Conservation (phyloP, 371 early-diverging fungal genomes). For the Phascolomyces articulosus region DNA sequence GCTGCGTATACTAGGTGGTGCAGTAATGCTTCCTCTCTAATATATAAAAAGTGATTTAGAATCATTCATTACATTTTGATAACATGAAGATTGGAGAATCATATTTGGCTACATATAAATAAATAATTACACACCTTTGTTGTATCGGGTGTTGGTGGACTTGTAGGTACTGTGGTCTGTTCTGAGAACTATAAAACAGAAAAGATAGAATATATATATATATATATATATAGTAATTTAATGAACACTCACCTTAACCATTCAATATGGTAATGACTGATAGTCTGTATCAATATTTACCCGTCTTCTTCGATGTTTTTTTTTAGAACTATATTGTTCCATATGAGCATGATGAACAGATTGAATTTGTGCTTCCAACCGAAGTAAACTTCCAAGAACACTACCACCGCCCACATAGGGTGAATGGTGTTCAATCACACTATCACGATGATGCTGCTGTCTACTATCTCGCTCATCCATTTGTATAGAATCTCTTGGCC, state of each 20-base stretch:
- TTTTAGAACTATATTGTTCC: slow-evolving; percentile 6
- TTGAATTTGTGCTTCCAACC: slow-evolving; percentile 32
- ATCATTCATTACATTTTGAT: neutral
- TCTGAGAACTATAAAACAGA: neutral
- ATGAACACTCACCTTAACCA: no score
- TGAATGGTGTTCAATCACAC: neutral
- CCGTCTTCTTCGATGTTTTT: no score
- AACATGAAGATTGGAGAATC: no score
- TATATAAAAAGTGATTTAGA: no score
- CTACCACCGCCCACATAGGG: slow-evolving; percentile 22
- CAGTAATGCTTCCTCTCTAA: neutral
- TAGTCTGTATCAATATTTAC: no score
- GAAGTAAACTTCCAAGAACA: slow-evolving; percentile 44
- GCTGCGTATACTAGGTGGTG: neutral
- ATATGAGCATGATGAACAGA: neutral
- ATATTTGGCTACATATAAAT: neutral
- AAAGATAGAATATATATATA: neutral
- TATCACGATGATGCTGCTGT: neutral
- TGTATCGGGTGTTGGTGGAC: neutral
- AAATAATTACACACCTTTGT: neutral
- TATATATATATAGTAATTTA: neutral
- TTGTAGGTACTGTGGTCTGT: neutral
- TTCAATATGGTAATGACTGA: no score
- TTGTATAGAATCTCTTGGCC: neutral
- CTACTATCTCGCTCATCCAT: neutral